Percentiles rank a stretch among this genome's conserved stretches.
Conservation (phyloP, 768 basidiomycete genomes). For the Leccinellum albellum region DNA sequence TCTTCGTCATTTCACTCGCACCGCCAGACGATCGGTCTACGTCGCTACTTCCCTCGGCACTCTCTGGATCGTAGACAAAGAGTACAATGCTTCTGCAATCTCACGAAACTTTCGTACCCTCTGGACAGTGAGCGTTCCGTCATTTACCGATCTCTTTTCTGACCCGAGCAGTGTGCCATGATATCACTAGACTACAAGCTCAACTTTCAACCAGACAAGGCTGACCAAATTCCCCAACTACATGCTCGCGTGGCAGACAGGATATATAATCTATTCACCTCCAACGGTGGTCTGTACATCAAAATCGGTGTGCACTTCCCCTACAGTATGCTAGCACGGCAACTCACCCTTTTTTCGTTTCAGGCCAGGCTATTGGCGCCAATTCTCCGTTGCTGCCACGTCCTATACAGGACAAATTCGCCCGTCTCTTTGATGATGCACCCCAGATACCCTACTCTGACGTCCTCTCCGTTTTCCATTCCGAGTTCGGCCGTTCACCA, state of each 20-base stretch:
- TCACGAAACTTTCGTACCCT: no score
- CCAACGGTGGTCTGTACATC: conserved; percentile 83
- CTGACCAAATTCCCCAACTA: conserved; percentile 69
- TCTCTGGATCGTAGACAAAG: no score
- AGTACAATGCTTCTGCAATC: no score
- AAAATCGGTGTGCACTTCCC: conserved; percentile 56
- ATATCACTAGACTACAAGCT: conserved; percentile 83
- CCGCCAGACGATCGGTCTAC: no score
- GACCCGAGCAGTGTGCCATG: conserved; percentile 48
- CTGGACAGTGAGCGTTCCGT: no score
- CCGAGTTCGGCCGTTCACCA: conserved; percentile 66
- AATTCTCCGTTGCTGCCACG: conserved; percentile 83
- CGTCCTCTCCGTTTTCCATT: conserved; percentile 60
- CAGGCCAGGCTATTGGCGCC: conserved; percentile 75
- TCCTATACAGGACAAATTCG: conserved; percentile 79
- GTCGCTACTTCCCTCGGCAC: no score
- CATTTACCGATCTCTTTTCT: no score
- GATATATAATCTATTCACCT: conserved; percentile 69
- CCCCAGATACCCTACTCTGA: conserved; percentile 77
- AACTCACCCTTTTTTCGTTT: not conserved
- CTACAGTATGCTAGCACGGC: not conserved
- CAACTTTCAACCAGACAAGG: conserved; percentile 75
- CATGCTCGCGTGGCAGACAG: conserved; percentile 83
- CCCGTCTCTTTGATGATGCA: conserved; percentile 82
- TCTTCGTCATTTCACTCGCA: no score